Conservation (phyloP, 2,329 filamentous ascomycete species). For the Colletotrichum sp. region DNA sequence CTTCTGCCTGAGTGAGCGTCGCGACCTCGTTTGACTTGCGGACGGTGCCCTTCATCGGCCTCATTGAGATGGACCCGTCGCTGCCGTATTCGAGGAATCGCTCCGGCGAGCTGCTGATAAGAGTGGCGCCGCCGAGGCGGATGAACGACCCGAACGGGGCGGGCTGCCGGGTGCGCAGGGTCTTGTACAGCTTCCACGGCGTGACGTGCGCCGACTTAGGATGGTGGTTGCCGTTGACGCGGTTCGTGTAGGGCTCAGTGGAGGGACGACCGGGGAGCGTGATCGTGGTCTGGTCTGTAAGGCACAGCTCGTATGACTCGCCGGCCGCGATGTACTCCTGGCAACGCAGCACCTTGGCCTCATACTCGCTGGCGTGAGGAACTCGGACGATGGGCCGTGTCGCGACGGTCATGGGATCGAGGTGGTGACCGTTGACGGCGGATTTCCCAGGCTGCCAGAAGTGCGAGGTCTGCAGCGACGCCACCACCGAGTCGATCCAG, state of each 20-base stretch:
- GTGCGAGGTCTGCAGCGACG: slow-evolving; percentile 34
- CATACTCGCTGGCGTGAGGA: slow-evolving; percentile 60
- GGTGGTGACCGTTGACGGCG: neutral
- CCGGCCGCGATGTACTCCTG: slow-evolving; percentile 76
- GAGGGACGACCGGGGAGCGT: slow-evolving; percentile 34
- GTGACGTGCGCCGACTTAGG: slow-evolving; percentile 27
- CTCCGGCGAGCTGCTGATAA: slow-evolving; percentile 87
- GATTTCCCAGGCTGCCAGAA: slow-evolving; percentile 32
- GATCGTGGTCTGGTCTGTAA: slow-evolving; percentile 77
- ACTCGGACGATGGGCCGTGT: slow-evolving; percentile 34
- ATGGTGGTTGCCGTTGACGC: slow-evolving; percentile 9
- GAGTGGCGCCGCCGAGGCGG: slow-evolving; percentile 69
- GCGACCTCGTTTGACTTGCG: slow-evolving; percentile 70
- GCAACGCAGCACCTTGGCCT: slow-evolving; percentile 69
- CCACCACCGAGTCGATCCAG: slow-evolving; percentile 35
- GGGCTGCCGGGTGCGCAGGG: slow-evolving; percentile 73
- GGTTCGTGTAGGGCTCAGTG: neutral
- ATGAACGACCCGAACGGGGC: slow-evolving; percentile 87
- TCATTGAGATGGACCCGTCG: slow-evolving; percentile 73
- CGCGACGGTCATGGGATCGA: slow-evolving; percentile 1
- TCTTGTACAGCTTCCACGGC: slow-evolving; percentile 75
- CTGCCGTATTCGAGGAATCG: slow-evolving; percentile 72
- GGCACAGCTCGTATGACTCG: slow-evolving; percentile 84
- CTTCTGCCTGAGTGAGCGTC: slow-evolving; percentile 74
- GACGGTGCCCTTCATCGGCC: slow-evolving; percentile 97